Conservation (phyloP, 805 yeast species). For the Yarrowia hollandica region DNA sequence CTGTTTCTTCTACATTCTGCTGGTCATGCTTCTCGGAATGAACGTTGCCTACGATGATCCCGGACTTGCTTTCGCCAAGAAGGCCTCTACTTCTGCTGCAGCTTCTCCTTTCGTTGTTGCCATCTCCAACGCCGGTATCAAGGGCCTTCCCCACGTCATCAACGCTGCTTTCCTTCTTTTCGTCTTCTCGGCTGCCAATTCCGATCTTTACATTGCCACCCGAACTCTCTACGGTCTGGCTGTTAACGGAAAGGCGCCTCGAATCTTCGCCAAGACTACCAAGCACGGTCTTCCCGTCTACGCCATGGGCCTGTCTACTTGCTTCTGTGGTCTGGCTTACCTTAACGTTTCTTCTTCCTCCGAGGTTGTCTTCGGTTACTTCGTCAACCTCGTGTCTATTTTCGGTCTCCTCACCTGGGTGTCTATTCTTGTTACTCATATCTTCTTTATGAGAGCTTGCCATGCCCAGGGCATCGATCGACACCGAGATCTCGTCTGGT, state of each 20-base stretch:
- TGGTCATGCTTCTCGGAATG: slow-evolving; percentile 66
- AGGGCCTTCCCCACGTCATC: slow-evolving; percentile 68
- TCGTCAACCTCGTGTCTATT: slow-evolving; percentile 69
- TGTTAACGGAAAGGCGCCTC: slow-evolving; percentile 73
- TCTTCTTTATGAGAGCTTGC: slow-evolving; percentile 63
- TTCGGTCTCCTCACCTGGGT: slow-evolving; percentile 76
- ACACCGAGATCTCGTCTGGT: slow-evolving; percentile 54
- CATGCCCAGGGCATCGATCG: slow-evolving; percentile 66
- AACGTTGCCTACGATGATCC: slow-evolving; percentile 63
- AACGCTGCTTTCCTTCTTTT: slow-evolving; percentile 76
- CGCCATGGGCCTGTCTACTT: slow-evolving; percentile 52
- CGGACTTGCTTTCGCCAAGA: slow-evolving; percentile 47
- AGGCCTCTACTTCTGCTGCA: slow-evolving; percentile 52
- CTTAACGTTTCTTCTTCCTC: slow-evolving; percentile 65
- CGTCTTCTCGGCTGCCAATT: slow-evolving; percentile 79
- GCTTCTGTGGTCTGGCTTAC: slow-evolving; percentile 65
- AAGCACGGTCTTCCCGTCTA: slow-evolving; percentile 69
- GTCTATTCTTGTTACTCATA: slow-evolving; percentile 64
- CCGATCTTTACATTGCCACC: slow-evolving; percentile 74
- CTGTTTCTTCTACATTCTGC: slow-evolving; percentile 58
- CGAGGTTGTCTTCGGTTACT: slow-evolving; percentile 57
- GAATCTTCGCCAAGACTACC: slow-evolving; percentile 61
- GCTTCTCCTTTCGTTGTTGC: slow-evolving; percentile 89
- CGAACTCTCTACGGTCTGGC: slow-evolving; percentile 74
- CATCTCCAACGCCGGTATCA: slow-evolving; percentile 62